A percentile compares a stretch with the other conserved stretches of the same genome.
phyloP scores from a whole-genome alignment of 768 basidiomycete genomes.

The Coprinellus aureogranulatus region DNA sequence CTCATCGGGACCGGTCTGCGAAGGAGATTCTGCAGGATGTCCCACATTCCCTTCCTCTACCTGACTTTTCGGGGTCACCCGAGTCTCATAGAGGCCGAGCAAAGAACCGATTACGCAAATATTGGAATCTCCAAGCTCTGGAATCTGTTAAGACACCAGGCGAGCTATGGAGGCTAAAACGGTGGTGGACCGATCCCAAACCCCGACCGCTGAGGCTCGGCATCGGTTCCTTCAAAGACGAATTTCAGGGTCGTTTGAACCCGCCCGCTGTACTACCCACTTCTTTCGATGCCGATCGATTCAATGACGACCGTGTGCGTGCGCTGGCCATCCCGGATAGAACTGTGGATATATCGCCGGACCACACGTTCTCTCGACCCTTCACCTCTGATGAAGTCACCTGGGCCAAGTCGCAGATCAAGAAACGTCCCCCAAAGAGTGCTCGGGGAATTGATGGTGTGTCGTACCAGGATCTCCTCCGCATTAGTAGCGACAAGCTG shows the following conservation, averaged over 20 bases:
- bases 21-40: too few relatives aligned
- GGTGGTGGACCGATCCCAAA: neutral
- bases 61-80: too few relatives aligned
- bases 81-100: neutral
- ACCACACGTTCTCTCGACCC: neutral
- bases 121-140: neutral
- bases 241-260: neutral
- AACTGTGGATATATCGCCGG: neutral
- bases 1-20: too few relatives aligned
- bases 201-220: neutral
- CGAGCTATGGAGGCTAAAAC: neutral
- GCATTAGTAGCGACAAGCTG: neutral
- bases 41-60: too few relatives aligned
- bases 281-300: neutral
- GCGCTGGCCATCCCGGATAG: neutral
- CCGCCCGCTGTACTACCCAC: neutral
- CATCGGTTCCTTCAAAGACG: neutral
- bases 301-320: neutral
- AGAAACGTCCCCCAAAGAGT: neutral
- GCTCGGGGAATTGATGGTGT: neutral
- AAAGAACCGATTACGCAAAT: neutral
- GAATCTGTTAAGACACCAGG: neutral
- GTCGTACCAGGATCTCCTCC: neutral
- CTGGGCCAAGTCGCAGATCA: neutral
- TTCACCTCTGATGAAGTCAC: neutral